Evolutionary conservation across 2,329 filamentous ascomycete genomes (phyloP).

Genomic region (Aureobasidium pullulans): DNA sequence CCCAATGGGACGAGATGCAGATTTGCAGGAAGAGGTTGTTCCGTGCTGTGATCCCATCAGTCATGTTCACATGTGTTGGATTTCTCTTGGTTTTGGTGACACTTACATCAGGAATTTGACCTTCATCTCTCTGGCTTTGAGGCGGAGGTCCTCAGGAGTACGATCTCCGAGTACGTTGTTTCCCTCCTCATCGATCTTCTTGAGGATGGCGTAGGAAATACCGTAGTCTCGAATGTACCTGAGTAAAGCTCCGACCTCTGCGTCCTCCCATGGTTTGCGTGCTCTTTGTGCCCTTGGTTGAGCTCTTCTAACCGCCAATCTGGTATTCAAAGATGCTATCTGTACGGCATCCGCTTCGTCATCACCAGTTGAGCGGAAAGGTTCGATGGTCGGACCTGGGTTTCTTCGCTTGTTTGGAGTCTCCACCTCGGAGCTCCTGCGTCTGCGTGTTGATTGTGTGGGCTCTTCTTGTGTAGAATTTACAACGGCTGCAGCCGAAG

Average conservation of each 20-base stretch:
- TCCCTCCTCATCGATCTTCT: constrained; percentile 25
- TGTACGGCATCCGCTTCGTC: constrained; percentile 13
- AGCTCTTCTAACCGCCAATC: constrained; percentile 27
- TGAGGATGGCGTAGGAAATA: constrained; percentile 42
- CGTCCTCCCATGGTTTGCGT: constrained; percentile 29
- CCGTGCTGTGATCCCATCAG: constrained; percentile 20
- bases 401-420: constrained; percentile 21
- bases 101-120: constrained; percentile 38
- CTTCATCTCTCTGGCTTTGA: constrained; percentile 47
- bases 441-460: neutral
- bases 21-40: constrained; percentile 33
- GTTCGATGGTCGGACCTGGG: constrained; percentile 25
- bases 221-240: constrained; percentile 37
- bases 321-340: neutral
- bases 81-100: neutral
- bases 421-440: neutral
- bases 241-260: constrained; percentile 38
- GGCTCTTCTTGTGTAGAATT: neutral
- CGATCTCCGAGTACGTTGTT: constrained; percentile 23
- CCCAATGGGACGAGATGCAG: constrained; percentile 38
- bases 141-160: constrained; percentile 41
- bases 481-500: neutral
- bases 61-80: constrained; percentile 11
- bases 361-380: constrained; percentile 19
- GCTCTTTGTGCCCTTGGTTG: constrained; percentile 23